A percentile compares a stretch with the other conserved stretches of the same genome.
Conservation (phyloP, 257 asterid genomes). For the Fraxinus cuspidata region DNA sequence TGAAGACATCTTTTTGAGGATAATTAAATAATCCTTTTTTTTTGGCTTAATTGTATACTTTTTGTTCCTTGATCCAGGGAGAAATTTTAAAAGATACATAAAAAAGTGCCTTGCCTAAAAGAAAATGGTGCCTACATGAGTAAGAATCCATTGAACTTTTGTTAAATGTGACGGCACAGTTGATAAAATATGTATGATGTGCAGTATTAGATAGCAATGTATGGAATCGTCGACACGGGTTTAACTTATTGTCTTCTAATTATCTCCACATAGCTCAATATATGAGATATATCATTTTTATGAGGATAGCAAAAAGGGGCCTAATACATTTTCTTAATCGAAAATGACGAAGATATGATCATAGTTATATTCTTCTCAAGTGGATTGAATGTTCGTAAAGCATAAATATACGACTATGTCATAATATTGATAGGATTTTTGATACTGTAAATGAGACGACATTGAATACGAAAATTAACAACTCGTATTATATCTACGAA, state of each 20-base stretch:
- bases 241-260: neutral
- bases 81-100: neutral
- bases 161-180: neutral
- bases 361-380: neutral
- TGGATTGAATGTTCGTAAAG: neutral
- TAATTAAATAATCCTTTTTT: neutral
- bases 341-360: neutral
- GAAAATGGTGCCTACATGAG: constrained; percentile 22
- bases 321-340: neutral
- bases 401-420: too few species aligned
- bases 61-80: constrained; percentile 18
- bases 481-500: too few species aligned
- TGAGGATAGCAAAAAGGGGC: neutral
- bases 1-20: constrained; percentile 3
- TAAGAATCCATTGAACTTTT: constrained; percentile 25
- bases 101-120: neutral
- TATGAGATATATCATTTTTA: neutral
- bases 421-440: too few species aligned
- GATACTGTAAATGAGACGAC: too few species aligned
- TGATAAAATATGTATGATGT: neutral
- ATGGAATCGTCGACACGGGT: too few species aligned
- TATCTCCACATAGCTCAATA: neutral
- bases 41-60: neutral
- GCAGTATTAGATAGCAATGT: neutral
- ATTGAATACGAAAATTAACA: too few species aligned